Evolutionary conservation across 495 filamentous ascomycete species (phyloP).

Genomic region (Aspergillus funiculosus): DNA sequence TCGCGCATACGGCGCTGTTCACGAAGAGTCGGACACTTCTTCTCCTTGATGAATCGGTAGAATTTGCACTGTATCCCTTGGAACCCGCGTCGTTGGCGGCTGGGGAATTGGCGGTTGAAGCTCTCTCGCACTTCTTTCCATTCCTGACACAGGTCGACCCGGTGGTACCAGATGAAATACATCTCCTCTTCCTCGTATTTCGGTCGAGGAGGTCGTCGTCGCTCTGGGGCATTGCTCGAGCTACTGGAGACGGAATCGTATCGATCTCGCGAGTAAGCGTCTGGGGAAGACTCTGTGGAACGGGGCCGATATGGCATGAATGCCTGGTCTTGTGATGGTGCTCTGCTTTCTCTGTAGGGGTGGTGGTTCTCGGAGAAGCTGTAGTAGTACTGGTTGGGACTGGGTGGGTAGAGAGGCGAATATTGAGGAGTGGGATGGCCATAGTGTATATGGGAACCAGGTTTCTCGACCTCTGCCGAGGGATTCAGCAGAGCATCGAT

Average conservation of each 20-base stretch:
- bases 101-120: conserved; percentile 47
- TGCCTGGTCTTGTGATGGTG: conserved; percentile 16
- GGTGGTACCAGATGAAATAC: conserved; percentile 53
- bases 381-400: conserved; percentile 31
- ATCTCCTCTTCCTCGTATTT: conserved; percentile 50
- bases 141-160: conserved; percentile 47
- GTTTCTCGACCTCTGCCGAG: conserved; percentile 17
- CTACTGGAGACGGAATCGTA: conserved; percentile 42
- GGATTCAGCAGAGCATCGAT: conserved; percentile 39
- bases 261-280: conserved; percentile 35
- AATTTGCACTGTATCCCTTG: conserved; percentile 53
- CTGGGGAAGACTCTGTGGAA: conserved; percentile 33
- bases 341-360: conserved; percentile 10
- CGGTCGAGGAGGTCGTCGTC: conserved; percentile 42
- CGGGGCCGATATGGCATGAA: conserved; percentile 22
- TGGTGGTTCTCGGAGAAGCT: conserved; percentile 19
- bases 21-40: conserved; percentile 42
- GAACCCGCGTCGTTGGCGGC: conserved; percentile 38
- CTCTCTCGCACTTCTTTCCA: conserved; percentile 47
- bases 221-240: conserved; percentile 32
- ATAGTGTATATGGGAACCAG: conserved; percentile 15
- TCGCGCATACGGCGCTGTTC: conserved; percentile 44
- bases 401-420: conserved; percentile 29
- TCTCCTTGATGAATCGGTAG: conserved; percentile 47
- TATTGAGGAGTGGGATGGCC: conserved; percentile 20